Base-by-base conservation (phyloP, 371 early-diverging fungal species). In the Mortierella sp. region DNA sequence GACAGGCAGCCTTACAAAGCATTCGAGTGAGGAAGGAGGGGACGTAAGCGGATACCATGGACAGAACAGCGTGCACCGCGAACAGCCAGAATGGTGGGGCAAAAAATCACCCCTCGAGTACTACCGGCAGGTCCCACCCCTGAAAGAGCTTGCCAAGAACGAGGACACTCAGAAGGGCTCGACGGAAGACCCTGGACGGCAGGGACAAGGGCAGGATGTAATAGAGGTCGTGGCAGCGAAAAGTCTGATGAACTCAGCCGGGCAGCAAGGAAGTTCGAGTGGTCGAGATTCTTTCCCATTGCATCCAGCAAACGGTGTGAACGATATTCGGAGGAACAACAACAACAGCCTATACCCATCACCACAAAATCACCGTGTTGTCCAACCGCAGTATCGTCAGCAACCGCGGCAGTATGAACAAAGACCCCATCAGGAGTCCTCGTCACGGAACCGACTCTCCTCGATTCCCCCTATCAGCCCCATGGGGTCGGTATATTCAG, bases 31-130 rank as follows among this genome's bases (percentile, higher is more conserved):
- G n/a, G 34, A 24, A 15, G 4, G 26, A 17, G 30, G 34, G 15
- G 19, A 26, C 15, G 32, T 32, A 34, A 27, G 24, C 7, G 50
- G 50, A 50, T 50, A 28, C 12, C 34, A 21, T 30, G 8, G 39
- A 8, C n/a, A 14, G 30, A 52, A 23, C 31, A 50, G 50, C 50
- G 17, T 4, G 27, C 30, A 46, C 39, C 48, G 39, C 11, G 37
- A 50, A 12, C 60, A 60, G 41, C 60, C 60, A 30, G 50, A 41
- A 14, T 60, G 60, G 60, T 60, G 34, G 26, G 52, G 17, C 27
- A 47, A 34, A 28, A 58, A 58, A 21, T 23, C 49, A 19, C 48
- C 58, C 24, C 49, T 58, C 4, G 58, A 58, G 39, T 58, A 58
- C 37, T 19, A 58, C 11, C 58, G 24, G 3, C 58, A 58, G 58